Evolutionary conservation across 257 asterid genomes (phyloP).

Genomic region (Linaria vulgaris): DNA sequence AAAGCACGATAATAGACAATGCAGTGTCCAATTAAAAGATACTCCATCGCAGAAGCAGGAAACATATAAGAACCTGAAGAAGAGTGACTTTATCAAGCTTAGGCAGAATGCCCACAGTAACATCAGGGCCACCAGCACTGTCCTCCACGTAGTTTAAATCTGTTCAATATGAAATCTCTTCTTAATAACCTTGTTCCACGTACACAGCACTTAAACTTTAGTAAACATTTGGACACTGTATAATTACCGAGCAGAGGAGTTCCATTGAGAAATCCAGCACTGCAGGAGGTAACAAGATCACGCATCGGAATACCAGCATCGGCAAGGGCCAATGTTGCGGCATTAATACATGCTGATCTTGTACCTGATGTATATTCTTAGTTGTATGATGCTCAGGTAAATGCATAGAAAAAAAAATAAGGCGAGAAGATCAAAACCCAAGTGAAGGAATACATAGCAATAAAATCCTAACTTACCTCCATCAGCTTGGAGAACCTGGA

Average conservation of each 20-base stretch:
- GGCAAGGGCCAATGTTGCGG: constrained; percentile 95
- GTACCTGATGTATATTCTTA: constrained; percentile 57
- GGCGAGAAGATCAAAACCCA: constrained; percentile 1
- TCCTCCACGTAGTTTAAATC: constrained; percentile 93
- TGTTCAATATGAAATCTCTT: constrained; percentile 28
- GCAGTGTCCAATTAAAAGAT: not conserved
- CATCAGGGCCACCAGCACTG: constrained; percentile 99
- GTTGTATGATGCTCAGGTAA: constrained; percentile 6
- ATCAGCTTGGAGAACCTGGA: constrained; percentile 99
- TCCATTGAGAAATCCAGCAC: constrained; percentile 81
- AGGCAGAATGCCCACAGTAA: constrained; percentile 87
- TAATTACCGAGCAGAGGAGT: constrained; percentile 80
- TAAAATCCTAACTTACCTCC: constrained; percentile 58
- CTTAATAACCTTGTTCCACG: not conserved
- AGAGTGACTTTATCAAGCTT: constrained; percentile 92
- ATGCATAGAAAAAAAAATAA: not conserved
- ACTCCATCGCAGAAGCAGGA: not conserved
- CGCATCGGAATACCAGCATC: constrained; percentile 98
- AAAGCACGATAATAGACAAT: not conserved
- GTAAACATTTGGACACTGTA: no score
- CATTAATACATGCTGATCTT: constrained; percentile 99
- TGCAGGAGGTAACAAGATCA: constrained; percentile 90
- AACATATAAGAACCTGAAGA: constrained; percentile 61
- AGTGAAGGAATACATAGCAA: constrained; percentile 12
- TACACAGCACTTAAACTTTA: no score